A percentile compares a stretch with the other conserved stretches of the same genome.
Evolutionary conservation across 192 early-diverging fungal genomes (phyloP).

Genomic region (Coemansia sp.): DNA sequence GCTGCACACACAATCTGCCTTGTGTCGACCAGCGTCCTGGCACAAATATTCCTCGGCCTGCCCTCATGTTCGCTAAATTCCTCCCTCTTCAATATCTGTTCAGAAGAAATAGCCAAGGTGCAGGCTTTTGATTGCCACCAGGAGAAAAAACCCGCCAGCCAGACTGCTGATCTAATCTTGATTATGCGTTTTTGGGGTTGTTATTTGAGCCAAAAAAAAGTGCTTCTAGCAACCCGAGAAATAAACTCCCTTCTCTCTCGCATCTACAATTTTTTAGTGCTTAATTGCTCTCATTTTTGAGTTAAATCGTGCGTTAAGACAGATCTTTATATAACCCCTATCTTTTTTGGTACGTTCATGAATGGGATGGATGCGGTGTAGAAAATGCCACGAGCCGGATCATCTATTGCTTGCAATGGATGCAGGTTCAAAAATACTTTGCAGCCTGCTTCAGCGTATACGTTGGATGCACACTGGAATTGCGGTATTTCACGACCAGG

Average conservation of each 20-base stretch:
- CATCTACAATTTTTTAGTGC: slow-evolving; percentile 24
- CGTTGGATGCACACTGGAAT: too few relatives aligned
- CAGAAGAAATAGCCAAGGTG: too few relatives aligned
- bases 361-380: slow-evolving; percentile 21
- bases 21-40: background rate
- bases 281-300: slow-evolving; percentile 41
- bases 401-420: too few relatives aligned
- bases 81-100: too few relatives aligned
- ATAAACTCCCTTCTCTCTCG: slow-evolving; percentile 8
- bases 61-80: background rate
- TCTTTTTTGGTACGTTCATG: slow-evolving; percentile 32
- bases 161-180: background rate
- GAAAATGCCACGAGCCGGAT: background rate
- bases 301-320: slow-evolving; percentile 55
- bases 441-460: too few relatives aligned
- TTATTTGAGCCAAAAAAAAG: background rate
- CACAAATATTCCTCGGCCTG: background rate
- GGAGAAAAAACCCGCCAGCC: too few relatives aligned
- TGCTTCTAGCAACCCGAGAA: background rate
- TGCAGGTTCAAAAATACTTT: too few relatives aligned
- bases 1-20: background rate
- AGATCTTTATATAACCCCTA: slow-evolving; percentile 7
- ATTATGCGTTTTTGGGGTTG: background rate
- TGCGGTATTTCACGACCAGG: too few relatives aligned
- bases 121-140: too few relatives aligned